Base-by-base conservation (phyloP, 176 grass and related monocot genomes). In the Pontederia paniculata region DNA sequence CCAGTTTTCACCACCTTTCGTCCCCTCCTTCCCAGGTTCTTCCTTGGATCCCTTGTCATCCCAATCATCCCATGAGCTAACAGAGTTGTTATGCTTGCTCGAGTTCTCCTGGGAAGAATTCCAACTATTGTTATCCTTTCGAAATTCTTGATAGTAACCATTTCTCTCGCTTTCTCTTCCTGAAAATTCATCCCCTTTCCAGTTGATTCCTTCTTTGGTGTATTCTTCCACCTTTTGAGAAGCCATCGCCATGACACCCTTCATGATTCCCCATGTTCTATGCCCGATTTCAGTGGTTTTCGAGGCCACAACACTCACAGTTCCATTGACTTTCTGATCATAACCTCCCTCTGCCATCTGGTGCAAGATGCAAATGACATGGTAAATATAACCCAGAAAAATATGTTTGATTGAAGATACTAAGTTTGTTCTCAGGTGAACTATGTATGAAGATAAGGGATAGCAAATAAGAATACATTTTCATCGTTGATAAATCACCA, bases 281-380 rank as follows among this genome's bases (percentile, higher is more conserved):
- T 80, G 78, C 52, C 93, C 80, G 52, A 98, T 87, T 66, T 98
- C 93, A 19, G 83, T 82, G 18, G 86, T 98, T 88, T 91, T 91
- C 37, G 71, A 84, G 37, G 86, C 72, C 21, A 98, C 93, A 45
- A 80, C 93, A 69, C 71, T 84, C 12, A 98, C 93, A 15, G 86
- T 98, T 81, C 91, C 83, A 53, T 98, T 97, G 62, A 97, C 80
- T 72, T 83, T 90, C 74, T 97, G 86, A 58, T 97, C 93, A 72
- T 87, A 90, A 23, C 83, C 93, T 45, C 93, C 93, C 55, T 97
- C 93, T 62, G 15, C 87, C 80, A 97, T 77, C 93, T 97, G 80
- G 73, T 15, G 76, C 76, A 74, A n/a, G 57, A 19, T 74, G 23
- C 23, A 74, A 23, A 73, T 65, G 10, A 65, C 0, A 31, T 62